Evolutionary conservation across 208 protist species (phyloP), one percentile per base, ranked within the genome.

Genomic region (Leptomonas seymouri): DNA sequence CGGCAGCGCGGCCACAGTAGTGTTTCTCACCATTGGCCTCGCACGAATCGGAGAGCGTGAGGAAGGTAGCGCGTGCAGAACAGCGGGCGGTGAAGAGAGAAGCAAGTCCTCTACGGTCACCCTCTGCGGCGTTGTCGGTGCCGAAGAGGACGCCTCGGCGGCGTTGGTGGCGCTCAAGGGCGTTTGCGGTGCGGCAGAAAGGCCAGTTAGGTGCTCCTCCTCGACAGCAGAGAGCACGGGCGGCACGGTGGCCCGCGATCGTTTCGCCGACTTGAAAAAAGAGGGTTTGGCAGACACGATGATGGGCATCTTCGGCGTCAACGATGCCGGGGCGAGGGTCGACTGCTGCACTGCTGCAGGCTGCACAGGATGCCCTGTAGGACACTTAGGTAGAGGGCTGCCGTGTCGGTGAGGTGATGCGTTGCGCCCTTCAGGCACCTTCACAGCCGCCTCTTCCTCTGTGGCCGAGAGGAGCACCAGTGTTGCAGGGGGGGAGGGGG

Each of bases 381-480:
- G n/a, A n/a, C n/a, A n/a, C n/a, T n/a, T n/a, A n/a, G n/a, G n/a
- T n/a, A n/a, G n/a, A n/a, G n/a, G n/a, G n/a, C n/a, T n/a, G n/a
- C n/a, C n/a, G 57, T 4, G 57, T 34, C 57, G 36, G 57, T 4
- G 57, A 62, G 7, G 12, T 30, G n/a, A n/a, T n/a, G n/a, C n/a
- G n/a, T n/a, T n/a, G n/a, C n/a, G n/a, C n/a, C n/a, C n/a, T n/a
- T n/a, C n/a, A n/a, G n/a, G n/a, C n/a, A n/a, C n/a, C n/a, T n/a
- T 41, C 51, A 28, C 5, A 28, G 30, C 7, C 11, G 49, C 48
- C 39, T n/a, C 23, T 18, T 67, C 45, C 21, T 27, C 41, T 25
- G 27, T 31, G 50, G 44, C 51, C n/a, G 53, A 60, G 15, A 59
- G 31, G 18, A 23, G 64, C 34, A 41, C 9, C 42, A 41, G 41